Base-by-base conservation (phyloP, 1,284 basidiomycete species). In the Hypsizygus ulmarius region DNA sequence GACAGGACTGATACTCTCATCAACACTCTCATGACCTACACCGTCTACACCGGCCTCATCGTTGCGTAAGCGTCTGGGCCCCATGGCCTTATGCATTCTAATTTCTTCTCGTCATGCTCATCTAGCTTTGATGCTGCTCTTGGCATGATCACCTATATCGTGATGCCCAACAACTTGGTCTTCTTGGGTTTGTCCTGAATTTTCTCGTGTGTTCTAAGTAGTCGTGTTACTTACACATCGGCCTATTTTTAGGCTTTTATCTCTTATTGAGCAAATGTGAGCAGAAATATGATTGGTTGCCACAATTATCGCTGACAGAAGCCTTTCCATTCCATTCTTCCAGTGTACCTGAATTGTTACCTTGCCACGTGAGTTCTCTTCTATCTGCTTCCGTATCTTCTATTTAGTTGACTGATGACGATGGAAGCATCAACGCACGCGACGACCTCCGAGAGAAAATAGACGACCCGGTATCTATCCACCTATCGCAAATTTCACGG, bases 251-350 rank as follows among this genome's bases (percentile, higher is more conserved):
- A 73, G 72, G 59, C 1, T 74, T 79, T 53, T 78, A 79, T 51
- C 64, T 79, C 15, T 64, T 74, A 11, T 60, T 79, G 21, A 73
- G 75, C 56, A 80, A 79, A 63, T 51, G 79, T 80, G 53, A 48
- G 75, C 59, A 12, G 27, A 12, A 21, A 21, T 27, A 14, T 14
- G 3, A 28, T 27, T 35, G 2, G 16, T 32, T 32, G 7, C 37
- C 8, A 14, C 27, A n/a, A 32, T 11, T n/a, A 14, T 2, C 9
- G 16, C 28, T 29, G 27, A 39, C 5, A 34, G 9, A n/a, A 29
- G 16, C 15, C 29, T 25, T 5, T 28, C 42, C 9, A 42, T 30
- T 37, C n/a, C 5, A 10, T 30, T 19, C 15, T 18, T 18, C 18
- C 33, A 68, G 64, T 66, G 21, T 66, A 64, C 35, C 52, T 67